phyloP scores from a whole-genome alignment of 192 early-diverging fungal species.

The Fimicolochytrium jonesii region DNA sequence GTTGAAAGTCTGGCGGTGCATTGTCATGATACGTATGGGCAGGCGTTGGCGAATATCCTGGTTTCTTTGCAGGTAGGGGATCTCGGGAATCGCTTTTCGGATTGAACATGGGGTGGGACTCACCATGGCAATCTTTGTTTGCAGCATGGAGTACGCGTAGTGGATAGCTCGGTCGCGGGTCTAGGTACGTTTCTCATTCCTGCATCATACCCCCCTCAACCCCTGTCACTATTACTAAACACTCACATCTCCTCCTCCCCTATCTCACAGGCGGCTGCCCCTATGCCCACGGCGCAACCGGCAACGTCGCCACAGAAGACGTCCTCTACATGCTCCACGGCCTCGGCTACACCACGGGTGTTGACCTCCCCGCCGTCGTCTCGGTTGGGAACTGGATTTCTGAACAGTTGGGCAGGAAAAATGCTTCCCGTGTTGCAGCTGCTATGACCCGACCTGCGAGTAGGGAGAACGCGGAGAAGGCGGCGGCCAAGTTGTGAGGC shows the following conservation, averaged over 20 bases:
- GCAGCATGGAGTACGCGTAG: slow-evolving; percentile 80
- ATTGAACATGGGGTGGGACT: neutral
- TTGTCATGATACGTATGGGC: slow-evolving; percentile 97
- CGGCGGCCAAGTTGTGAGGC: slow-evolving; percentile 7
- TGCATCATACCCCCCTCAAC: neutral
- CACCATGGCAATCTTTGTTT: no score
- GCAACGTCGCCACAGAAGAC: slow-evolving; percentile 96
- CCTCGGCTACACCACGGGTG: slow-evolving; percentile 75
- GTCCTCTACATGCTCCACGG: slow-evolving; percentile 90
- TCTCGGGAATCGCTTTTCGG: neutral
- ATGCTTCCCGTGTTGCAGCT: slow-evolving; percentile 45
- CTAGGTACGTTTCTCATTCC: slow-evolving; percentile 48
- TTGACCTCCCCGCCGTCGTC: slow-evolving; percentile 70
- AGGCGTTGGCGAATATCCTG: slow-evolving; percentile 89
- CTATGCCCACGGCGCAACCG: slow-evolving; percentile 91
- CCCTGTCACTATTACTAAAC: neutral
- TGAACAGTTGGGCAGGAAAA: slow-evolving; percentile 63
- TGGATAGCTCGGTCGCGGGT: slow-evolving; percentile 91
- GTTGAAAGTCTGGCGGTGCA: slow-evolving; percentile 80
- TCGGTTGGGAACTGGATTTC: slow-evolving; percentile 87
- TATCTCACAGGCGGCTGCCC: slow-evolving; percentile 89
- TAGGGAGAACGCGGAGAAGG: no score
- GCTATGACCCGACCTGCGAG: slow-evolving; percentile 32
- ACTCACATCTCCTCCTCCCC: slow-evolving; percentile 2
- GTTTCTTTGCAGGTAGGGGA: slow-evolving; percentile 20